These are phyloP conservation scores for Ascodesmis nigricans DNA, from an alignment of 495 filamentous ascomycete genomes.

Conservation along the genomic window DNA sequence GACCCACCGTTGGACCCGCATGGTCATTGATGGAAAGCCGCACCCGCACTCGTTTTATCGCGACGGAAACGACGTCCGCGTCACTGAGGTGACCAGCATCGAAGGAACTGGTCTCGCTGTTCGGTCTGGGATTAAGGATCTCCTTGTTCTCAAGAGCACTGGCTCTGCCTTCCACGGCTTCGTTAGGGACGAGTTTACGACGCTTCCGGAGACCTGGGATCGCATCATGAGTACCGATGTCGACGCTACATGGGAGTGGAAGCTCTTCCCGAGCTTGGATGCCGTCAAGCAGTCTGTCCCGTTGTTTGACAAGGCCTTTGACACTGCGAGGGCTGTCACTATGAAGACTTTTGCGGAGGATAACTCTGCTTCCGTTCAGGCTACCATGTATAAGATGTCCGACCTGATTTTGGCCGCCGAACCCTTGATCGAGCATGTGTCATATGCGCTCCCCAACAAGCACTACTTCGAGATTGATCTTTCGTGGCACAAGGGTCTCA, in stretches of 20 bases:
- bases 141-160: conserved; percentile 91
- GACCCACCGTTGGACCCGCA: conserved; percentile 80
- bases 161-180: conserved; percentile 91
- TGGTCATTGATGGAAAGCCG: conserved; percentile 64
- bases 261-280: conserved; percentile 38
- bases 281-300: conserved; percentile 42
- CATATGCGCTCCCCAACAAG: conserved; percentile 84
- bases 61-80: conserved; percentile 70
- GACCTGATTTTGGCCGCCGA: conserved; percentile 62
- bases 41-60: conserved; percentile 94
- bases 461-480: conserved; percentile 96
- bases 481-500: conserved; percentile 87
- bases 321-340: conserved; percentile 54
- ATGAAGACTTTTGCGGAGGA: conserved; percentile 85
- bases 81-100: conserved; percentile 34
- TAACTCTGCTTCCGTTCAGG: conserved; percentile 77
- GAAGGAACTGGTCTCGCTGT: conserved; percentile 41
- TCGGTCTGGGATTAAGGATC: conserved; percentile 44
- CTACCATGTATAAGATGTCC: conserved; percentile 97
- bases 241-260: conserved; percentile 68
- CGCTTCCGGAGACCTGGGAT: conserved; percentile 73
- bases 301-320: conserved; percentile 59
- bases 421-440: conserved; percentile 46
- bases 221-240: conserved; percentile 88
- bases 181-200: conserved; percentile 78